These are phyloP conservation scores for Phytopythium kandeliae DNA, from an alignment of 352 stramenopile genomes.

Conservation along the genomic window DNA sequence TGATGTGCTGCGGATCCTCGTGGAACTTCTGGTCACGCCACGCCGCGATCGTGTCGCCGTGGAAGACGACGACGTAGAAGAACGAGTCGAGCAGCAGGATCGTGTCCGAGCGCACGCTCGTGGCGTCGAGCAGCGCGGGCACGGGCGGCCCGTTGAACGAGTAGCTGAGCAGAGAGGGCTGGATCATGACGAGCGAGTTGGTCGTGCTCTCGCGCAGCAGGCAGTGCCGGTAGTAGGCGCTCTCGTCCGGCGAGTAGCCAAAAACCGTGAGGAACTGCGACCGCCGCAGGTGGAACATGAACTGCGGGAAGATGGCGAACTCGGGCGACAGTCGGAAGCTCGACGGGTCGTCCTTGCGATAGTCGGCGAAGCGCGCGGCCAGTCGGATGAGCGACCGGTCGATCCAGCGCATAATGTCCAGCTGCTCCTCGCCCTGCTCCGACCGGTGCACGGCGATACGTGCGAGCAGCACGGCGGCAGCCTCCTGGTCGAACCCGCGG, in stretches of 20 bases:
- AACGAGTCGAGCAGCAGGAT: constrained; percentile 99
- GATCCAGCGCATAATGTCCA: constrained; percentile 89
- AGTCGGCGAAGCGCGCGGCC: constrained; percentile 98
- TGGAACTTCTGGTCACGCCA: constrained; percentile 98
- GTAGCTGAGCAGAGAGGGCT: constrained; percentile 99
- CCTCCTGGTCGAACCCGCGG: constrained; percentile 98
- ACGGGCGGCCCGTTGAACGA: constrained; percentile 91
- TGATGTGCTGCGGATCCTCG: constrained; percentile 93
- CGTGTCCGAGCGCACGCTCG: constrained; percentile 94
- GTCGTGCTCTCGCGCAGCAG: constrained; percentile 95
- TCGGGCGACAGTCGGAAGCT: constrained; percentile 96
- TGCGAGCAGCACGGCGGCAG: constrained; percentile 95
- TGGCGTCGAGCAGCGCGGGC: constrained; percentile 85
- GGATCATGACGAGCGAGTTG: constrained; percentile 99
- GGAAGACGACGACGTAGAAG: constrained; percentile 99
- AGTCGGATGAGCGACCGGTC: constrained; percentile 98
- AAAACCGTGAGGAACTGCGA: constrained; percentile 99
- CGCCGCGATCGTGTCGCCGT: constrained; percentile 98
- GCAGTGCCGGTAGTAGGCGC: constrained; percentile 94
- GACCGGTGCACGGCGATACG: constrained; percentile 84
- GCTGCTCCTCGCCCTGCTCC: constrained; percentile 79
- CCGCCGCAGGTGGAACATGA: constrained; percentile 99
- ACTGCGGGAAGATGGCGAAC: constrained; percentile 99
- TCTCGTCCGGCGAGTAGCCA: constrained; percentile 98
- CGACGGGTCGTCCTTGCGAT: constrained; percentile 96